These are phyloP conservation scores for Anthoceros angustus DNA, from an alignment of 225 moss, liverwort and hornwort genomes.

Conservation along the genomic window DNA sequence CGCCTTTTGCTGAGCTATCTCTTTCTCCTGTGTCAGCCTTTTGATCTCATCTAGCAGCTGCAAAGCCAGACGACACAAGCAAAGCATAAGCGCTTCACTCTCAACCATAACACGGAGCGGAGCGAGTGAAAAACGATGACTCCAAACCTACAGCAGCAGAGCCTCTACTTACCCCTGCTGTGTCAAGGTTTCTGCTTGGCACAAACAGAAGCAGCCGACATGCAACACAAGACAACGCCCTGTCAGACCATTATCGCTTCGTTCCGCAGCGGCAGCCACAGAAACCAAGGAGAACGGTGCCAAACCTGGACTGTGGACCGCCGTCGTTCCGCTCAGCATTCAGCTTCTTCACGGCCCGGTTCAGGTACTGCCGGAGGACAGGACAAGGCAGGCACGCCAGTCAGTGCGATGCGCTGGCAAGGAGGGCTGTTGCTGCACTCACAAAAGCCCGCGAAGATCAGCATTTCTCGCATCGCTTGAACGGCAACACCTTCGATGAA, in stretches of 20 bases:
- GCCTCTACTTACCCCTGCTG: neutral
- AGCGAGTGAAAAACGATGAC: neutral
- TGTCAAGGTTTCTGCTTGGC: neutral
- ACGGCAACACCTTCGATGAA: neutral
- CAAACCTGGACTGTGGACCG: neutral
- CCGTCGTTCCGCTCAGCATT: constrained; percentile 4
- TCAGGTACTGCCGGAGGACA: neutral
- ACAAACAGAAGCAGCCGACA: neutral
- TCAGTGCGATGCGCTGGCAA: neutral
- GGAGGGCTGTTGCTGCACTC: neutral
- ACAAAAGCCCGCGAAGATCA: neutral
- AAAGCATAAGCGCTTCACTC: neutral
- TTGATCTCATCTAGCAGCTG: constrained; percentile 3
- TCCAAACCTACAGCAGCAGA: neutral
- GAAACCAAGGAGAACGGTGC: neutral
- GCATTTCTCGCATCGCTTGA: too few species aligned
- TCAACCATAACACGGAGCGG: neutral
- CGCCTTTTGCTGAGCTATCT: neutral
- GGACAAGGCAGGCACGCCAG: neutral
- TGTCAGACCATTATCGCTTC: neutral
- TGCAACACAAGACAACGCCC: neutral
- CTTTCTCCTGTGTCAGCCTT: neutral
- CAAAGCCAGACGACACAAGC: neutral
- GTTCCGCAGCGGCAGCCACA: neutral
- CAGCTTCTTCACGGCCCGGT: constrained; percentile 2